Evolutionary conservation across 805 yeast genomes (phyloP).

Genomic region (Spathaspora passalidarum): DNA sequence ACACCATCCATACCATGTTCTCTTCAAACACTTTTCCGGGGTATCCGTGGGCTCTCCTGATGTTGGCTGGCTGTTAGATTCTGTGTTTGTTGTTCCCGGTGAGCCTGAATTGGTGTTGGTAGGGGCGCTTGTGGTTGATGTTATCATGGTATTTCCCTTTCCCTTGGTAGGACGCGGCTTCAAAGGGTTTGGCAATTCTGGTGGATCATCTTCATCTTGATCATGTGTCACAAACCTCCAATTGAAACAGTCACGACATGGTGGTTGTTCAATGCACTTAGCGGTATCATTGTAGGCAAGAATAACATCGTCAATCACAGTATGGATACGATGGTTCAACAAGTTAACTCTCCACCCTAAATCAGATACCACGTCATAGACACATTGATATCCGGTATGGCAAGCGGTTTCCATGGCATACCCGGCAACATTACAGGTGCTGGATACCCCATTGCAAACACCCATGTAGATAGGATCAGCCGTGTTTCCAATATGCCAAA

Average conservation of each 20-base stretch:
- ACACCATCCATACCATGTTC: conserved; percentile 72
- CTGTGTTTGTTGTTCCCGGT: conserved; percentile 4
- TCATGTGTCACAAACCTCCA: conserved; percentile 72
- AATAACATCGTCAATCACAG: conserved; percentile 81
- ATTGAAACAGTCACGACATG: conserved; percentile 86
- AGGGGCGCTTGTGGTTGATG: conserved; percentile 12
- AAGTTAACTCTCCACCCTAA: conserved; percentile 88
- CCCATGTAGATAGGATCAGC: conserved; percentile 98
- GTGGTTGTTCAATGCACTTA: conserved; percentile 66
- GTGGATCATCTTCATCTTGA: conserved; percentile 36
- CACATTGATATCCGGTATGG: conserved; percentile 84
- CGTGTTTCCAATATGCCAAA: conserved; percentile 95
- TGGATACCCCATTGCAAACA: conserved; percentile 90
- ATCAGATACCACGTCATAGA: conserved; percentile 86
- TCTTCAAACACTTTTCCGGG: conserved; percentile 48
- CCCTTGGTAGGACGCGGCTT: conserved; percentile 16
- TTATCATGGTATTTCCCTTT: conserved; percentile 3
- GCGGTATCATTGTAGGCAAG: conserved; percentile 75
- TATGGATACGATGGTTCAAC: conserved; percentile 84
- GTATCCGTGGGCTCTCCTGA: conserved; percentile 13
- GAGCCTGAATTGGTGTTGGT: conserved; percentile 12
- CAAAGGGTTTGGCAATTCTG: conserved; percentile 36
- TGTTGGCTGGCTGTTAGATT: conserved; percentile 5
- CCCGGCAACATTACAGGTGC: conserved; percentile 86
- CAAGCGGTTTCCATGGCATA: conserved; percentile 97